These are phyloP conservation scores for Backusella tarrabulga DNA, from an alignment of 192 early-diverging fungal species.

Conservation along the genomic window DNA sequence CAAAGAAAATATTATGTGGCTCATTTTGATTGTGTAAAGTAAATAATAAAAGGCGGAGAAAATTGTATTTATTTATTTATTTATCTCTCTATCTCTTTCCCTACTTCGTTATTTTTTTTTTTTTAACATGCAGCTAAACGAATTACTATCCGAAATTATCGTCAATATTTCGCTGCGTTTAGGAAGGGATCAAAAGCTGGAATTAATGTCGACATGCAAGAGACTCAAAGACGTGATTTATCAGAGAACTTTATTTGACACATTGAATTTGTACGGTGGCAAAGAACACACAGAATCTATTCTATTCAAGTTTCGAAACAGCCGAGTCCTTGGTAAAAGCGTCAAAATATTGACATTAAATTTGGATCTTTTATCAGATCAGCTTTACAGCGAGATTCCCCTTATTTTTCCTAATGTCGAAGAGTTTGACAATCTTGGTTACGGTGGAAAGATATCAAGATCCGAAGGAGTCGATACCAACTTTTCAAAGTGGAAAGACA, in stretches of 20 bases:
- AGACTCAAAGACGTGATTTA: no score
- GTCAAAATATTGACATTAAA: background rate
- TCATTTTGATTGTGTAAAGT: no score
- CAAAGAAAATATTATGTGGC: no score
- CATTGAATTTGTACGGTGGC: no score
- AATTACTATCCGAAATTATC: background rate
- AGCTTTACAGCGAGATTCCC: background rate
- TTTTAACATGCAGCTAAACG: background rate
- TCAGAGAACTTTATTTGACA: no score
- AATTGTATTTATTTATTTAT: no score
- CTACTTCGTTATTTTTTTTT: no score
- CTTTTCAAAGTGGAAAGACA: background rate
- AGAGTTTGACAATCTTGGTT: background rate
- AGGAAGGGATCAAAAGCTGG: background rate
- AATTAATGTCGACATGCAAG: background rate
- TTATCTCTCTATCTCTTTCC: no score
- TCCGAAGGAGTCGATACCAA: background rate
- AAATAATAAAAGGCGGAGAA: no score
- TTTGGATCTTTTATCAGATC: background rate
- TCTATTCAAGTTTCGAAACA: background rate
- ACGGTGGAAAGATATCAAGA: background rate
- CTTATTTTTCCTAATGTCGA: background rate
- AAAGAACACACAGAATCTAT: background rate
- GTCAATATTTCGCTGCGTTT: background rate
- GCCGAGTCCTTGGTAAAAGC: background rate